Evolutionary conservation across 306 rosid genomes (phyloP), one percentile per base, ranked within the genome.

Genomic region (Glycine tomentella): DNA sequence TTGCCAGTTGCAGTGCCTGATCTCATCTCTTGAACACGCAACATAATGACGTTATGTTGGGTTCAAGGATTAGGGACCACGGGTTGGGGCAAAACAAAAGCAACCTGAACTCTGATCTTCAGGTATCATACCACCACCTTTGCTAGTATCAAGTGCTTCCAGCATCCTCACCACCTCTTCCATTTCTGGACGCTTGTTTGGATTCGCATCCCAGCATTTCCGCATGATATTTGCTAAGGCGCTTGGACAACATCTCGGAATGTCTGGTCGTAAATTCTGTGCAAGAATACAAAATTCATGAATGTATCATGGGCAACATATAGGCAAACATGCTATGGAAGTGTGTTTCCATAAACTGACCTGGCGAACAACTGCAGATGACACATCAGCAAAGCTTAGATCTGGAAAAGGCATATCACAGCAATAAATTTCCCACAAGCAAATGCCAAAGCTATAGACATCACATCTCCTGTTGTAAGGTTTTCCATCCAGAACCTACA

Each of bases 401-500:
- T 91, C 77, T 4, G 97, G 88, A 79, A 89, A 95, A 57, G 98
- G 97, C 97, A 94, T 94, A 52, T 89, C 97, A 34, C 97, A 94
- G 66, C 98, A 94, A 67, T 94, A 94, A 61, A 90, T 87, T 83
- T 94, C 98, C 98, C 98, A 94, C 79, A 94, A 82, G 91, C 97
- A 94, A 83, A 94, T 94, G 61, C 94, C 98, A 72, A 89, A 91
- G 84, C 98, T 94, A 62, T 94, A 94, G 25, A 90, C 96, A 62
- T 94, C 98, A 6, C 98, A 94, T 85, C 87, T 94, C 67, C 95
- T 86, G 86, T 94, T 94, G 90, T 92, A 92, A 67, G 98, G 98
- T 75, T 90, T 92, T 9, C 97, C 98, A 81, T 91, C 93, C 81
- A 92, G 84, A 77, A 95, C 97, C 98, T 92, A 83, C 85, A 81